Evolutionary conservation across 805 yeast species (phyloP).

Genomic region (Yamadazyma paraphyllophila): DNA sequence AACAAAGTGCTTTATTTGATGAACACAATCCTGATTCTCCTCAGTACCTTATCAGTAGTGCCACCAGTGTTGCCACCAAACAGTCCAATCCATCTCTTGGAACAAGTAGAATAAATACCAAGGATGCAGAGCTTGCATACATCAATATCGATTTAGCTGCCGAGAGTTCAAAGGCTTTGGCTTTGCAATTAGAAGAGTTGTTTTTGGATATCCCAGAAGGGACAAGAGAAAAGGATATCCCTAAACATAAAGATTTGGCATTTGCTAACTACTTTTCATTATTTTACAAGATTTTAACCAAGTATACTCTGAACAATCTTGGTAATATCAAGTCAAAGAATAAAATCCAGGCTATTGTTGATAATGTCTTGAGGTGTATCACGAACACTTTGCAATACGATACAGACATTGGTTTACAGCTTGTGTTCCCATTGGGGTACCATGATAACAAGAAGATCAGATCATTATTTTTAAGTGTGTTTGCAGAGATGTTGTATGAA

Average conservation of each 20-base stretch:
- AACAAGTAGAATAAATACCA: not conserved
- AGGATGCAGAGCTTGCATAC: slow-evolving; percentile 13
- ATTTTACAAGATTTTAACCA: slow-evolving; percentile 54
- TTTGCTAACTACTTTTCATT: slow-evolving; percentile 69
- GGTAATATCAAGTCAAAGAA: slow-evolving; percentile 38
- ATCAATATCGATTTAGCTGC: slow-evolving; percentile 55
- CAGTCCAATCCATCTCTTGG: not conserved
- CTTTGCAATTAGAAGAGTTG: slow-evolving; percentile 52
- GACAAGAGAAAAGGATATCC: slow-evolving; percentile 49
- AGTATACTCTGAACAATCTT: slow-evolving; percentile 27
- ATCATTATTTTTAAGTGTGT: slow-evolving; percentile 73
- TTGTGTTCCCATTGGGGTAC: slow-evolving; percentile 76
- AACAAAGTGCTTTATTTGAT: slow-evolving; percentile 45
- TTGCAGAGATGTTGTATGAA: slow-evolving; percentile 58
- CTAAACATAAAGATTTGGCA: slow-evolving; percentile 54
- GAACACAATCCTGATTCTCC: slow-evolving; percentile 2
- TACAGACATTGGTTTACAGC: slow-evolving; percentile 71
- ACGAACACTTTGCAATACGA: slow-evolving; percentile 71
- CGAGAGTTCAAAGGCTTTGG: slow-evolving; percentile 60
- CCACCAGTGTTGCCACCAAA: not conserved
- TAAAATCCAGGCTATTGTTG: slow-evolving; percentile 55
- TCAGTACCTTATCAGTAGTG: not conserved
- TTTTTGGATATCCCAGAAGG: slow-evolving; percentile 61
- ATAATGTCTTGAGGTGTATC: slow-evolving; percentile 61
- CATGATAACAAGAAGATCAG: slow-evolving; percentile 65